Conservation (phyloP, 2,329 filamentous ascomycete genomes). For the Uncinocarpus reesii region DNA sequence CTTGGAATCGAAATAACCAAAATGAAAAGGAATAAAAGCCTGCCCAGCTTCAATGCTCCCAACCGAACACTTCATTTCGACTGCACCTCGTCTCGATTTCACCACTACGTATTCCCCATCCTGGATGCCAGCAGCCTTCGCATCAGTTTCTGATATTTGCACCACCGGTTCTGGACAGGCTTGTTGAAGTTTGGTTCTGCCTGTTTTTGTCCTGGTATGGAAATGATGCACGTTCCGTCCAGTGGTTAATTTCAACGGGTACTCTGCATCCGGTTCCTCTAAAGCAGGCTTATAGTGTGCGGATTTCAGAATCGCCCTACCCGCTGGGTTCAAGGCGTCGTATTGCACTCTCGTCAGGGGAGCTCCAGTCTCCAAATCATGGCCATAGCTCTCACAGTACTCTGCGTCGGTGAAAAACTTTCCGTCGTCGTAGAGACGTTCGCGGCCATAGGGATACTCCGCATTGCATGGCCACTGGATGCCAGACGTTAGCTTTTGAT, state of each 20-base stretch:
- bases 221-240: conserved; percentile 30
- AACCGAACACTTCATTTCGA: conserved; percentile 25
- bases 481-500: conserved; percentile 29
- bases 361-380: conserved; percentile 31
- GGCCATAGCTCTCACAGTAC: conserved; percentile 30
- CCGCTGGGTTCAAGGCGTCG: conserved; percentile 25
- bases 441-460: conserved; percentile 26
- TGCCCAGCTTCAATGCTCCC: conserved; percentile 26
- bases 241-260: conserved; percentile 27
- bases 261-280: conserved; percentile 27
- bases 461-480: conserved; percentile 33
- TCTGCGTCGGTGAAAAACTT: conserved; percentile 31
- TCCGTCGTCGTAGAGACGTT: conserved; percentile 28
- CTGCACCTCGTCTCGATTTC: conserved; percentile 23
- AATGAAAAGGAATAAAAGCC: conserved; percentile 34
- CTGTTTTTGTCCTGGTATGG: conserved; percentile 33
- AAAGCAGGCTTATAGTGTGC: conserved; percentile 25
- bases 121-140: conserved; percentile 19
- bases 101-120: conserved; percentile 28
- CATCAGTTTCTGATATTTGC: conserved; percentile 25
- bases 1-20: conserved; percentile 30
- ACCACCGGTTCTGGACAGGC: conserved; percentile 25
- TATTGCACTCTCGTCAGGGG: conserved; percentile 27
- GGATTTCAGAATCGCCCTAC: conserved; percentile 29
- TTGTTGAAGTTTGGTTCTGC: conserved; percentile 25